Evolutionary conservation across 805 yeast species (phyloP).

Genomic region (Lachancea nothofagi): DNA sequence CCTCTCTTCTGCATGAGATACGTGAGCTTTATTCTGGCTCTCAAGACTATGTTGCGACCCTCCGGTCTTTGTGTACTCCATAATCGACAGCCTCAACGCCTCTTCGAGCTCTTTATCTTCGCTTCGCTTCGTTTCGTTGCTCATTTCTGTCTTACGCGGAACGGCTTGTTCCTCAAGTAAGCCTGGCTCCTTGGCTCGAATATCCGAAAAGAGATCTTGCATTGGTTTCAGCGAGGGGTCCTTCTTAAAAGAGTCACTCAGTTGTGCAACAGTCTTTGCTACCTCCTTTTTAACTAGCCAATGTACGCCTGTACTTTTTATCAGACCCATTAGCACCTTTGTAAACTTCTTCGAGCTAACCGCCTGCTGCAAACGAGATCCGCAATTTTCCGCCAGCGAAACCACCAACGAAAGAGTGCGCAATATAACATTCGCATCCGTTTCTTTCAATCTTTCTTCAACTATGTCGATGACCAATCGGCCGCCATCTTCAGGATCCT

Average conservation of each 20-base stretch:
- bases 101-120: conserved; percentile 80
- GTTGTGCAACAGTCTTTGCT: conserved; percentile 61
- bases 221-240: conserved; percentile 78
- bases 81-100: conserved; percentile 67
- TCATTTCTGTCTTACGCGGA: conserved; percentile 51
- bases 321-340: conserved; percentile 41
- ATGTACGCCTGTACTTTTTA: conserved; percentile 55
- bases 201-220: conserved; percentile 51
- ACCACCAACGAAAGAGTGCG: conserved; percentile 50
- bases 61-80: conserved; percentile 43
- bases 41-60: neutral
- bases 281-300: conserved; percentile 58
- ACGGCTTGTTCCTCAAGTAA: conserved; percentile 42
- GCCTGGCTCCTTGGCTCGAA: conserved; percentile 40
- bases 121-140: conserved; percentile 39
- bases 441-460: conserved; percentile 42
- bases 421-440: conserved; percentile 61
- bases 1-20: conserved; percentile 2
- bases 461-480: conserved; percentile 39
- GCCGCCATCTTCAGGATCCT: conserved; percentile 54
- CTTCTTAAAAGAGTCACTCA: conserved; percentile 54
- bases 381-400: conserved; percentile 72
- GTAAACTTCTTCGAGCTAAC: conserved; percentile 56
- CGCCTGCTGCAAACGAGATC: conserved; percentile 58
- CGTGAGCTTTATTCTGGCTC: conserved; percentile 4